A percentile compares a stretch with the other conserved stretches of the same genome.
Evolutionary conservation across 768 basidiomycete species (phyloP).

Genomic region (Suillus clintonianus): DNA sequence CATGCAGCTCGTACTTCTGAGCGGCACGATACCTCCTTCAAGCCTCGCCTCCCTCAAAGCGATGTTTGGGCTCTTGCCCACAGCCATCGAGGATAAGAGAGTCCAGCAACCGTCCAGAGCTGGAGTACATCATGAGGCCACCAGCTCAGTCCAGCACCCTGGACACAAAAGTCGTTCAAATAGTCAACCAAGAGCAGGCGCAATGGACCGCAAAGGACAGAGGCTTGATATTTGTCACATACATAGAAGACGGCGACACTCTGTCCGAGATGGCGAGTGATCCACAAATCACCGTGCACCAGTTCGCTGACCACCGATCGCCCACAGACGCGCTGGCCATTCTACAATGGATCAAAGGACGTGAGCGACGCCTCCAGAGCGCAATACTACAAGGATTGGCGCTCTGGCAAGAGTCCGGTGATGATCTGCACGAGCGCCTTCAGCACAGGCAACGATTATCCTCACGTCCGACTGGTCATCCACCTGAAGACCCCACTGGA

Average conservation of each 20-base stretch:
- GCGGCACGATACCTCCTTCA: slow-evolving; percentile 14
- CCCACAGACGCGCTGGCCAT: background rate
- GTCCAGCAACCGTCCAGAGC: slow-evolving; percentile 11
- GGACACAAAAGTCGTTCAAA: background rate
- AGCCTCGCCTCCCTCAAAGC: background rate
- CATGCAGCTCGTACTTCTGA: slow-evolving; percentile 20
- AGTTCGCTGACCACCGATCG: too few relatives aligned
- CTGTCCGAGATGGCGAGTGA: background rate
- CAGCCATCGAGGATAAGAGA: background rate
- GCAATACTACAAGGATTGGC: slow-evolving; percentile 10
- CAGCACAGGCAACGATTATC: slow-evolving; percentile 29
- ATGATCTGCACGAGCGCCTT: slow-evolving; percentile 27
- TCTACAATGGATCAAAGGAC: slow-evolving; percentile 14
- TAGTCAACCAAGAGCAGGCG: rapidly evolving
- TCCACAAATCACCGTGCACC: too few relatives aligned
- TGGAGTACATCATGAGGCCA: slow-evolving; percentile 9
- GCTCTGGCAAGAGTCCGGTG: background rate
- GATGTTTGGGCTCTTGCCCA: slow-evolving; percentile 7
- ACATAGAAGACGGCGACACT: background rate
- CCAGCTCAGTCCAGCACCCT: background rate
- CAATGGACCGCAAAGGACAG: background rate
- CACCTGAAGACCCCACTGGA: slow-evolving; percentile 22
- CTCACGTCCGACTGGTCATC: slow-evolving; percentile 17
- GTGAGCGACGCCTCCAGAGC: background rate
- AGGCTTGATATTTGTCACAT: slow-evolving; percentile 12